Base-by-base conservation (phyloP, 2,329 filamentous ascomycete genomes). In the Diaporthe vaccinii region DNA sequence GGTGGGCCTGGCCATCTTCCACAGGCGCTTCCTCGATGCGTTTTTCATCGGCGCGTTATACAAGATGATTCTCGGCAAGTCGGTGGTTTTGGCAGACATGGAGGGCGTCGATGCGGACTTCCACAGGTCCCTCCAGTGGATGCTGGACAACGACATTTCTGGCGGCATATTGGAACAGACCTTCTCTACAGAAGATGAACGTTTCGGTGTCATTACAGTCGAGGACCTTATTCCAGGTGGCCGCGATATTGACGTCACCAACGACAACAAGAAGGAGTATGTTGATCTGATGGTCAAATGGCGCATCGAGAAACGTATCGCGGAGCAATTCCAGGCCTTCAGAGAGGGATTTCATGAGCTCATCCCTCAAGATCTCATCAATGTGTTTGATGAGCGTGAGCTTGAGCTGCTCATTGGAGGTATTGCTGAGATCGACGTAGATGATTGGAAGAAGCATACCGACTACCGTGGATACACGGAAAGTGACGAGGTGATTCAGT, bases 391-490 rank as follows among this genome's bases (percentile, higher is more conserved):
- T 82, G 97, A 99, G 88, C 94, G 97, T 81, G 97, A 99, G 85
- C 89, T 99, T 65, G 97, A 99, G 85, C 87, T 99, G 79, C 90
- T 99, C 79, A 98, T 99, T 82, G 97, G 97, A 79, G 97, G 97
- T 89, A 99, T 99, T 80, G 97, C 97, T n/a, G 97, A 99, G 85
- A 99, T 99, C 79, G 97, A 99, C 82, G 96, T 99, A 22, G 97
- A 99, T 76, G 97, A 99, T 85, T 99, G 97, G 97, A 98, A 99
- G 93, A 99, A 99, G 89, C 97, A 99, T 86, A 99, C 97, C 62
- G 97, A 99, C 83, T 99, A 99, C 85, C 94, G 97, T 80, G 97
- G 97, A 73, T 99, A 99, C 89, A 98, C 97, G 14, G 97, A 99
- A 86, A 95, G 93, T 74, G 97, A 99, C 81, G 95, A 98, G 82